These are phyloP conservation scores for Baudoinia panamericana DNA, from an alignment of 495 filamentous ascomycete species.

Conservation along the genomic window DNA sequence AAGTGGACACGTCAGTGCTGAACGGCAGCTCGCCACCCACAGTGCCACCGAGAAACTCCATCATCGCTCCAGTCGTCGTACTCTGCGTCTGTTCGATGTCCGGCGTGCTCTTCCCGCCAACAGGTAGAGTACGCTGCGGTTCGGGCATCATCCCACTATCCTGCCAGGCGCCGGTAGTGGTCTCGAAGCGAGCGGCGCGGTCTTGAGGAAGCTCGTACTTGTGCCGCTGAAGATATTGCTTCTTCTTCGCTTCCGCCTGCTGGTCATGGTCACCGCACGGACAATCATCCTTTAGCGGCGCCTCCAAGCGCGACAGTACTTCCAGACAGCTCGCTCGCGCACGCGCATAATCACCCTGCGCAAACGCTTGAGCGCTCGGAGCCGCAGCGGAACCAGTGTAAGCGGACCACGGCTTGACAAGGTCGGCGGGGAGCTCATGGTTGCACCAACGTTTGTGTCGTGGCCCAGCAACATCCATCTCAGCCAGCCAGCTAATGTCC, in stretches of 20 bases:
- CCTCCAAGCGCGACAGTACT: conserved; percentile 1
- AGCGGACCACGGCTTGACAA: conserved; percentile 4
- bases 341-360: no score
- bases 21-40: conserved; percentile 8
- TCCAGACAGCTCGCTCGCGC: conserved; percentile 1
- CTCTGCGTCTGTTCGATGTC: neutral
- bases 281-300: no score
- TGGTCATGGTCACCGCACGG: no score
- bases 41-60: conserved; percentile 14
- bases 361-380: no score
- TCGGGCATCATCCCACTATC: conserved; percentile 13
- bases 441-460: conserved; percentile 1
- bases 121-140: neutral
- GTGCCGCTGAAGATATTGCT: conserved; percentile 8
- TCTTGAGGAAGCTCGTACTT: conserved; percentile 10
- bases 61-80: conserved; percentile 14
- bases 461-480: neutral
- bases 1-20: conserved; percentile 2
- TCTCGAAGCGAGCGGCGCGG: conserved; percentile 6
- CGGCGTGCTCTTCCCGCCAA: neutral
- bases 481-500: conserved; percentile 2
- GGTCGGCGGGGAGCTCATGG: neutral
- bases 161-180: conserved; percentile 11
- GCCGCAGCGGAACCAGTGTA: no score
- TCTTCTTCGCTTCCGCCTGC: neutral